Evolutionary conservation across 176 grass and related monocot species (phyloP), one percentile per base, ranked within the genome.

Genomic region (Ampelocalamus luodianensis): DNA sequence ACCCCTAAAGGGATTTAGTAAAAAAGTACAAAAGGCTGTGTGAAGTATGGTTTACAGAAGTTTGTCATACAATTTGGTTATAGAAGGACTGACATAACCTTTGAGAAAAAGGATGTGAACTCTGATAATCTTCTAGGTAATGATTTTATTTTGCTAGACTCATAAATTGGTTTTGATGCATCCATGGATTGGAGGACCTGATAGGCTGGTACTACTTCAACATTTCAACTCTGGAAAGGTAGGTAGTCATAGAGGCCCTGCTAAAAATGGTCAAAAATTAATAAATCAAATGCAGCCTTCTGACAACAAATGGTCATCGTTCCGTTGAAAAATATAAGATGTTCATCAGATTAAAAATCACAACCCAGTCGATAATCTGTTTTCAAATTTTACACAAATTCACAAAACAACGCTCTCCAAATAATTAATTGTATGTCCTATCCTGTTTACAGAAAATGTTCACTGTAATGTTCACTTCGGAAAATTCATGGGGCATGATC

Each of bases 261-360:
- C 22, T 59, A 3, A 23, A 10, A 59, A 59, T 59, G 55, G 22
- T 59, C 0, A 59, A 59, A n/a, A 9, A 59, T 11, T 4, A 23
- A 23, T 23, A 8, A 23, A 23, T 59, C 8, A 23, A 58, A 58
- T 23, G 22, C 55, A 59, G 29, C 56, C 78, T 59, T 27, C 10
- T 15, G 37, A 79, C 26, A 65, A 40, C 71, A 8, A 8, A 5
- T 10, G 55, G n/a, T 59, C 55, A 23, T 59, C 22, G 22, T 59
- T 59, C 22, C 22, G 23, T 59, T 11, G 10, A 10, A 53, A n/a
- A 10, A 59, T 27, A 69, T 6, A 79, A 71, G 68, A 66, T 60
- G 68, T 39, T 84, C 44, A 65, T 62, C 62, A 43, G 17, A 68
- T 72, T 85, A 50, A 78, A 50, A 73, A 53, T 34, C 49, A 17